Evolutionary conservation across 2,329 filamentous ascomycete genomes (phyloP).

Genomic region (Arthrobotrys sinensis): DNA sequence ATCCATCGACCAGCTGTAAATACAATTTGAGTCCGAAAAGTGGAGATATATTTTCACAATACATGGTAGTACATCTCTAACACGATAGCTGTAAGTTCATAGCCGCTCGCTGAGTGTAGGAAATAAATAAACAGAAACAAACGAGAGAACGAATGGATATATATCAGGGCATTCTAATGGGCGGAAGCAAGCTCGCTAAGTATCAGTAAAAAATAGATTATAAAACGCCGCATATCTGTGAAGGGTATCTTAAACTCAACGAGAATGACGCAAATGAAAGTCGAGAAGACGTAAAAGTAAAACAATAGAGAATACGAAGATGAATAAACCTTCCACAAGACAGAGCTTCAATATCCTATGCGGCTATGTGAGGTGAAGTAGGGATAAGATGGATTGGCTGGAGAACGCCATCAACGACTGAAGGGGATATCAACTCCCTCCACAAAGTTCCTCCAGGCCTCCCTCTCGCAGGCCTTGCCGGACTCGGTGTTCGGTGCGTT

Average conservation of each 20-base stretch:
- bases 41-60: slow-evolving; percentile 4
- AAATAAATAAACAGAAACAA: background rate
- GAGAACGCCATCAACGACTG: slow-evolving; percentile 18
- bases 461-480: slow-evolving; percentile 52
- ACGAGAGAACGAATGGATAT: background rate
- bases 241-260: slow-evolving; percentile 44
- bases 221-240: slow-evolving; percentile 41
- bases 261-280: slow-evolving; percentile 27
- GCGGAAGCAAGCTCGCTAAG: slow-evolving; percentile 38
- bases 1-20: background rate
- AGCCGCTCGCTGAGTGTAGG: background rate
- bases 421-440: slow-evolving; percentile 58
- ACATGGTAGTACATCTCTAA: slow-evolving; percentile 14
- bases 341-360: background rate
- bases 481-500: slow-evolving; percentile 66
- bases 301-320: slow-evolving; percentile 10
- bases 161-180: slow-evolving; percentile 38
- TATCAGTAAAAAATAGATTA: slow-evolving; percentile 20
- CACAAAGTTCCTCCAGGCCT: slow-evolving; percentile 57
- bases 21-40: slow-evolving; percentile 17
- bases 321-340: background rate
- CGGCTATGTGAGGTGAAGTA: background rate
- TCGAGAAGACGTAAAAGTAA: background rate
- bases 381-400: background rate
- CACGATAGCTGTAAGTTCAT: background rate